A percentile compares a stretch with the other conserved stretches of the same genome.
phyloP scores from a whole-genome alignment of 2,329 filamentous ascomycete genomes.

The Alternaria angustiovoidea region DNA sequence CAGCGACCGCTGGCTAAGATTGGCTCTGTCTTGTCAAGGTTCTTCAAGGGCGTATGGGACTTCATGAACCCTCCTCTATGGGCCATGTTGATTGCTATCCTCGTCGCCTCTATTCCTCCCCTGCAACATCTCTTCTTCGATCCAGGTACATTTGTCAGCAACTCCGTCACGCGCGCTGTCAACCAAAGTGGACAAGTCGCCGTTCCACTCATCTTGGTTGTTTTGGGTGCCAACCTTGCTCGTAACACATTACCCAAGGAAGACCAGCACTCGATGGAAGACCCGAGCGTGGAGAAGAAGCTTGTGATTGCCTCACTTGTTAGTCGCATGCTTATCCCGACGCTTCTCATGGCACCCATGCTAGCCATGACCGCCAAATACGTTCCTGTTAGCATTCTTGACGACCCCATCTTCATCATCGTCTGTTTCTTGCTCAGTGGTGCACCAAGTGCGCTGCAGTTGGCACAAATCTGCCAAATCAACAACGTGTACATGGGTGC shows the following conservation, averaged over 20 bases:
- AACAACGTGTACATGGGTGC: conserved; percentile 95
- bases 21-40: conserved; percentile 56
- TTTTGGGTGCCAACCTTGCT: conserved; percentile 92
- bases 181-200: conserved; percentile 87
- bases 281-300: conserved; percentile 72
- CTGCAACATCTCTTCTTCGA: conserved; percentile 89
- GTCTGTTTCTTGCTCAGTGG: conserved; percentile 97
- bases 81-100: conserved; percentile 92
- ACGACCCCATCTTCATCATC: conserved; percentile 97
- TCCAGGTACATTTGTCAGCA: conserved; percentile 87
- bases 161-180: conserved; percentile 89
- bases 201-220: conserved; percentile 92
- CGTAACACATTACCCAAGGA: conserved; percentile 83
- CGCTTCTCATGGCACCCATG: conserved; percentile 88
- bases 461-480: conserved; percentile 98
- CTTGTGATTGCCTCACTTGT: conserved; percentile 86
- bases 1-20: conserved; percentile 60
- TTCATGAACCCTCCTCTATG: conserved; percentile 99
- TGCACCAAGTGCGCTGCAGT: conserved; percentile 89
- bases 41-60: conserved; percentile 77
- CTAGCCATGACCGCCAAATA: conserved; percentile 89
- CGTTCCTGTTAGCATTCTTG: conserved; percentile 89
- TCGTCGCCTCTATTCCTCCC: conserved; percentile 85
- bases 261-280: conserved; percentile 72
- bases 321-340: conserved; percentile 91